A percentile compares a stretch with the other conserved stretches of the same genome.
Conservation (phyloP, 1,139 yeast species). For the Dujonia santamariae region DNA sequence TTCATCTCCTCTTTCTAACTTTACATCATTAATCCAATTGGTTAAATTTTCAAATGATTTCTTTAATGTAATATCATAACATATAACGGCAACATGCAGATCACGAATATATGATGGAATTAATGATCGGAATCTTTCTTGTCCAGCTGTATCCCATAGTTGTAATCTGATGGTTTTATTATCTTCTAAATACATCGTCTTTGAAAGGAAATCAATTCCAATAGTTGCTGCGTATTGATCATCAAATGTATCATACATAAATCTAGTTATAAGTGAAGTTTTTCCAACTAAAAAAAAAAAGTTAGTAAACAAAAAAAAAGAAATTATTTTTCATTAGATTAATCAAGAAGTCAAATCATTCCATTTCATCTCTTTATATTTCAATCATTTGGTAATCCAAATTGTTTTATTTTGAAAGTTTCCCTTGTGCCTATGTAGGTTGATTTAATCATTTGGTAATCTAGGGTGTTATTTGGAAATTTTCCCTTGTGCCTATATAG, state of each 20-base stretch:
- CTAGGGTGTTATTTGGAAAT: too few relatives aligned
- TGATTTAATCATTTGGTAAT: too few relatives aligned
- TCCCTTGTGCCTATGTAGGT: too few relatives aligned
- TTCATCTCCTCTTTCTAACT: slow-evolving; percentile 70
- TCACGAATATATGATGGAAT: slow-evolving; percentile 92
- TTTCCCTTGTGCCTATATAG: too few relatives aligned
- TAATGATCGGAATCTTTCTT: slow-evolving; percentile 55
- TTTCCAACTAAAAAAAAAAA: slow-evolving; percentile 61
- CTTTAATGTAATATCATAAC: slow-evolving; percentile 86
- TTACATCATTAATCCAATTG: slow-evolving; percentile 62
- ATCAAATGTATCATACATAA: slow-evolving; percentile 98
- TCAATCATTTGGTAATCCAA: too few relatives aligned
- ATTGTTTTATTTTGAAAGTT: too few relatives aligned
- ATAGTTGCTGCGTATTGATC: slow-evolving; percentile 95
- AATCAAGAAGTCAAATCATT: too few relatives aligned
- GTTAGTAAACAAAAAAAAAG: too few relatives aligned
- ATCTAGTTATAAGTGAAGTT: slow-evolving; percentile 89
- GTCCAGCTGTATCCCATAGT: slow-evolving; percentile 64
- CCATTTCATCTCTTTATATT: too few relatives aligned
- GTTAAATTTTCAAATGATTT: slow-evolving; percentile 73
- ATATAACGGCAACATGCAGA: slow-evolving; percentile 94
- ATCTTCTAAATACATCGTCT: slow-evolving; percentile 63
- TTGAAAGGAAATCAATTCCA: slow-evolving; percentile 92
- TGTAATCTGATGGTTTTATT: slow-evolving; percentile 49
- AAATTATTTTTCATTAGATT: too few relatives aligned